Base-by-base conservation (phyloP, 768 basidiomycete genomes). In the Lactarius trivialis region DNA sequence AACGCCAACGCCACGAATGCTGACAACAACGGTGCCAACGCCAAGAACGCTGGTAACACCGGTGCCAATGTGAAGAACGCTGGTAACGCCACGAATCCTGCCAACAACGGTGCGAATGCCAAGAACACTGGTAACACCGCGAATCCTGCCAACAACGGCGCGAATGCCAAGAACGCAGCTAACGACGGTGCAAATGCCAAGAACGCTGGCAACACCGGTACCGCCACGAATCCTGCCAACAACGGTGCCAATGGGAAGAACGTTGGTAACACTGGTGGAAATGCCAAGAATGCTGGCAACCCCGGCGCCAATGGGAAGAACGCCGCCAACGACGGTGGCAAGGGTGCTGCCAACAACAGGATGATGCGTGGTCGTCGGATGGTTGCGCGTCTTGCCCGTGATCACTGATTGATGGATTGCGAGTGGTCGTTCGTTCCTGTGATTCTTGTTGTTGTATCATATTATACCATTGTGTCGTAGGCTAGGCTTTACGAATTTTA, bases 391-490 rank as follows among this genome's bases (percentile, higher is more conserved):
- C 34, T 67, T 41, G 39, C 49, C 49, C 55, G 66, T 30, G 68
- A 67, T 2, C 33, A 58, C 43, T 63, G 9, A 55, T 12, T 26
- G 3, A n/a, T 34, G 26, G 48, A 12, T 24, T 15, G 9, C 39
- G 51, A 17, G 19, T 51, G 32, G 21, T 11, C 26, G 5, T 66
- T 67, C 63, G 65, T 66, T 67, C 54, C 41, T 32, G n/a, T 63
- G 50, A 36, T 15, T 39, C 5, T 14, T 24, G 33, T 49, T 14
- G 24, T 24, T 55, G 63, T 63, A 60, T 56, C n/a, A 52, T 63
- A 59, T 59, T 51, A 55, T 60, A 59, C 56, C 55, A 48, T 64
- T 56, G 50, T 41, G 48, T 49, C 15, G 58, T 66, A 60, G 63
- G 49, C 58, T 64, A 41, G 55, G 58, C 59, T 66, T 64, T 55